A percentile compares a stretch with the other conserved stretches of the same genome.
These are phyloP conservation scores for Sarcodon aspratus DNA, from an alignment of 768 basidiomycete species.

Conservation along the genomic window DNA sequence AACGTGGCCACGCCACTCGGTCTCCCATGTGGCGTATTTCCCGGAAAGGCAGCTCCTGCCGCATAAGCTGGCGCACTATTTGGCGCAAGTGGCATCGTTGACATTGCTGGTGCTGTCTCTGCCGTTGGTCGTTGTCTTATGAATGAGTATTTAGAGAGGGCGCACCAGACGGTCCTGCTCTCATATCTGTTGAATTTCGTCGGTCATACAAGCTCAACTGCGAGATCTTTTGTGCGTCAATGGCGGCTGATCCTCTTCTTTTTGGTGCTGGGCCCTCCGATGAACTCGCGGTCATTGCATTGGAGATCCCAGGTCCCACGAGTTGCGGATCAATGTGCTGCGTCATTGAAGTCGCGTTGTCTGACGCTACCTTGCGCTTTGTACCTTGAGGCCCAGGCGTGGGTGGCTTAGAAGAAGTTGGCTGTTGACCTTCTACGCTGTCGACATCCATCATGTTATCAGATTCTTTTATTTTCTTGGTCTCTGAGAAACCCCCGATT, in stretches of 20 bases:
- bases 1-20: slow-evolving; percentile 55
- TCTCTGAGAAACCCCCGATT: no score
- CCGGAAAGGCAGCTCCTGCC: slow-evolving; percentile 37
- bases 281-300: slow-evolving; percentile 42
- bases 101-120: slow-evolving; percentile 61
- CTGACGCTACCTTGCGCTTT: slow-evolving; percentile 77
- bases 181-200: slow-evolving; percentile 64
- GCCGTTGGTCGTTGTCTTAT: slow-evolving; percentile 55
- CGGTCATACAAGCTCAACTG: slow-evolving; percentile 71
- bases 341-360: slow-evolving; percentile 43
- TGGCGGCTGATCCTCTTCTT: slow-evolving; percentile 63
- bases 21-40: slow-evolving; percentile 54
- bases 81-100: slow-evolving; percentile 26
- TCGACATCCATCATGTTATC: no score
- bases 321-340: slow-evolving; percentile 62
- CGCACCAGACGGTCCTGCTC: slow-evolving; percentile 19
- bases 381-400: slow-evolving; percentile 37
- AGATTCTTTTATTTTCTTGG: no score
- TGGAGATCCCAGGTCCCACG: slow-evolving; percentile 56
- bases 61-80: no score
- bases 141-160: slow-evolving; percentile 23
- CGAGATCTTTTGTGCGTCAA: slow-evolving; percentile 68
- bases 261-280: slow-evolving; percentile 62
- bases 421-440: slow-evolving; percentile 41
- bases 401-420: slow-evolving; percentile 8